These are phyloP conservation scores for Apodospora peruviana DNA, from an alignment of 495 filamentous ascomycete genomes.

Conservation along the genomic window DNA sequence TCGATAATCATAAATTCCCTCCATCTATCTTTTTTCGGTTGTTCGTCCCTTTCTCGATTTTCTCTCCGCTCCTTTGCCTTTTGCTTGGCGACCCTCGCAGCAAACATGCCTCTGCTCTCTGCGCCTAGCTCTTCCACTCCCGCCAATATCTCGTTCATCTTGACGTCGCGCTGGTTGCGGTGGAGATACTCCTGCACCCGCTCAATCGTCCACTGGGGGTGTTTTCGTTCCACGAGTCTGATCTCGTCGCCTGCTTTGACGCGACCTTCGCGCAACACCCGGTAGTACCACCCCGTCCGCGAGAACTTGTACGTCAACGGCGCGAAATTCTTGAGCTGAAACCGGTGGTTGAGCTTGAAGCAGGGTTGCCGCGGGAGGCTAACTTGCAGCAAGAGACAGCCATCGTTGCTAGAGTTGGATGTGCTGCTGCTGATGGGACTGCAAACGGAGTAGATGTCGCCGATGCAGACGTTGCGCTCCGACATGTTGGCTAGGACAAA, in stretches of 20 bases:
- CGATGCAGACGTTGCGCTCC: slow-evolving; percentile 54
- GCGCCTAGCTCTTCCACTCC: slow-evolving; percentile 41
- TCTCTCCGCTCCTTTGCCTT: slow-evolving; percentile 24
- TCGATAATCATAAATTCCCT: slow-evolving; percentile 39
- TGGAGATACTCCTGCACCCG: slow-evolving; percentile 51
- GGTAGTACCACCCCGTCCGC: slow-evolving; percentile 53
- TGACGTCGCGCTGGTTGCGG: slow-evolving; percentile 34
- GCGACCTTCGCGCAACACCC: slow-evolving; percentile 41
- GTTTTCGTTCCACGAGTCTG: slow-evolving; percentile 33
- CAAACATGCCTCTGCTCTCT: slow-evolving; percentile 38
- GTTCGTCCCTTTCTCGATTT: slow-evolving; percentile 2
- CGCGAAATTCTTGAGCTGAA: slow-evolving; percentile 49
- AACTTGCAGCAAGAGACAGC: slow-evolving; percentile 23
- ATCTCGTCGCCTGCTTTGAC: slow-evolving; percentile 44
- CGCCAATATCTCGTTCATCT: slow-evolving; percentile 40
- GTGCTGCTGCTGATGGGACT: neutral
- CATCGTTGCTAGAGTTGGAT: neutral
- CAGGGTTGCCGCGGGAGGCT: slow-evolving; percentile 48
- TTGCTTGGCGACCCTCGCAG: slow-evolving; percentile 29
- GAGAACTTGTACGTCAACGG: slow-evolving; percentile 43
- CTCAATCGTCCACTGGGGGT: slow-evolving; percentile 52
- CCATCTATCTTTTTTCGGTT: slow-evolving; percentile 31
- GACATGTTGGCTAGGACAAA: slow-evolving; percentile 45
- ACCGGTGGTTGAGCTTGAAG: slow-evolving; percentile 54
- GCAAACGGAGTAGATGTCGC: slow-evolving; percentile 43